Base-by-base conservation (phyloP, 495 filamentous ascomycete genomes). In the Trichocladium antarcticum region DNA sequence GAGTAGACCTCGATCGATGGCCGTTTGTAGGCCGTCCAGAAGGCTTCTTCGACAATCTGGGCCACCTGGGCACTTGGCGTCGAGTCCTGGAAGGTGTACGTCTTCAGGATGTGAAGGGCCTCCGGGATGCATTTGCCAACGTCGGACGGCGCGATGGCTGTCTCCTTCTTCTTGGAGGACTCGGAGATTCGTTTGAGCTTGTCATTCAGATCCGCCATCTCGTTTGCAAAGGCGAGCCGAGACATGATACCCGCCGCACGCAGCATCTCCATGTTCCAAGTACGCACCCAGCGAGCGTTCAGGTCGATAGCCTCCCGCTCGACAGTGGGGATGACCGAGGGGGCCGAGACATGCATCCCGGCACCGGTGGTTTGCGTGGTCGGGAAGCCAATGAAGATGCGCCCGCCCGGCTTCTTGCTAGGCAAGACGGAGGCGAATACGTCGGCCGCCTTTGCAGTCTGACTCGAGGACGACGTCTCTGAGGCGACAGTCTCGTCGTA, bases 281-380 rank as follows among this genome's bases (percentile, higher is more conserved):
- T 85, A 36, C 85, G 82, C 17, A 99, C 88, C 69, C 84, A 89
- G 40, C 88, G 81, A 37, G 93, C 92, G 66, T 97, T 97, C 44
- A 99, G 74, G 60, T 99, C 93, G 37, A 97, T 94, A 42, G 83
- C 88, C 64, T 99, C 93, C 47, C 93, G 79, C 69, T 99, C 93
- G n/a, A 97, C 93, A 0, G 93, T 99, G 3, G 93, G 93, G 53
- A 99, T 97, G 34, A 97, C 82, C 14, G 90, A 95, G 6, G 89
- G 89, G 1, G 93, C 93, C n/a, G 89, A 95, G n/a, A 99, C 84
- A 67, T 99, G 93, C 56, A 88, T 85, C 28, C 88, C 85, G 11
- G 89, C 80, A 21, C 89, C 89, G 3, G 93, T 99, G 1, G 93
- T 99, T 67, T 99, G 93, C 39, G 85, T 85, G 3, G 93, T 99